These are phyloP conservation scores for Atkinsonella texensis DNA, from an alignment of 2,329 filamentous ascomycete species.

Conservation along the genomic window DNA sequence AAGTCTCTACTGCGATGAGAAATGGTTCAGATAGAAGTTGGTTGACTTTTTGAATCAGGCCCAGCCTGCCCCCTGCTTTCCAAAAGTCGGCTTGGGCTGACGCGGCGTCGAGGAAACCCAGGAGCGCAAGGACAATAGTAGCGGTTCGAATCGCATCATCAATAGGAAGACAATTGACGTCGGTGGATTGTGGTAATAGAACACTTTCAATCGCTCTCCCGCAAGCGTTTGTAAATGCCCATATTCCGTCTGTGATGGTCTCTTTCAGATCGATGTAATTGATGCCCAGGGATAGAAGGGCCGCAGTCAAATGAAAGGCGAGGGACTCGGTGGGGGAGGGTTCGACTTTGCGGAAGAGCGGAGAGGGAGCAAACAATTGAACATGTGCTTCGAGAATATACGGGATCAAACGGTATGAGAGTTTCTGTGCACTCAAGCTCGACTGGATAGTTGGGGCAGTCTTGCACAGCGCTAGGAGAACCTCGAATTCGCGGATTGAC, in stretches of 20 bases:
- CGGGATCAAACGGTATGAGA: slow-evolving; percentile 66
- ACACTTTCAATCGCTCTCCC: slow-evolving; percentile 45
- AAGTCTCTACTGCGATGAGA: slow-evolving; percentile 75
- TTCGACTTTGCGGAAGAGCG: slow-evolving; percentile 70
- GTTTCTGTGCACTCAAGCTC: slow-evolving; percentile 59
- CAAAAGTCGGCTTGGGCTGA: slow-evolving; percentile 72
- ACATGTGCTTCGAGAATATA: slow-evolving; percentile 79
- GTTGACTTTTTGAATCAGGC: slow-evolving; percentile 59
- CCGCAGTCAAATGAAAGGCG: slow-evolving; percentile 65
- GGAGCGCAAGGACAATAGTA: slow-evolving; percentile 69
- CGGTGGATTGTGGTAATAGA: slow-evolving; percentile 39
- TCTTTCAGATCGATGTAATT: slow-evolving; percentile 59
- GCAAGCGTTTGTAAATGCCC: slow-evolving; percentile 63
- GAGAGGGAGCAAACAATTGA: slow-evolving; percentile 67
- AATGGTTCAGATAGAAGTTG: slow-evolving; percentile 73
- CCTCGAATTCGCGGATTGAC: slow-evolving; percentile 84
- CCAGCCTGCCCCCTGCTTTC: slow-evolving; percentile 60
- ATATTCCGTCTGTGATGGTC: slow-evolving; percentile 53
- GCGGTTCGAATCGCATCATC: slow-evolving; percentile 59
- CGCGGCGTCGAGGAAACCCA: slow-evolving; percentile 80
- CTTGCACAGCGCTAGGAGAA: slow-evolving; percentile 82
- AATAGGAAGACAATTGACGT: slow-evolving; percentile 45
- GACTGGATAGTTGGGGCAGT: slow-evolving; percentile 66
- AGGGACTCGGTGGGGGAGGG: slow-evolving; percentile 83
- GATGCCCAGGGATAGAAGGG: slow-evolving; percentile 68